Conservation (phyloP, 2,329 filamentous ascomycete genomes). For the Dryadomyces quercivorus region DNA sequence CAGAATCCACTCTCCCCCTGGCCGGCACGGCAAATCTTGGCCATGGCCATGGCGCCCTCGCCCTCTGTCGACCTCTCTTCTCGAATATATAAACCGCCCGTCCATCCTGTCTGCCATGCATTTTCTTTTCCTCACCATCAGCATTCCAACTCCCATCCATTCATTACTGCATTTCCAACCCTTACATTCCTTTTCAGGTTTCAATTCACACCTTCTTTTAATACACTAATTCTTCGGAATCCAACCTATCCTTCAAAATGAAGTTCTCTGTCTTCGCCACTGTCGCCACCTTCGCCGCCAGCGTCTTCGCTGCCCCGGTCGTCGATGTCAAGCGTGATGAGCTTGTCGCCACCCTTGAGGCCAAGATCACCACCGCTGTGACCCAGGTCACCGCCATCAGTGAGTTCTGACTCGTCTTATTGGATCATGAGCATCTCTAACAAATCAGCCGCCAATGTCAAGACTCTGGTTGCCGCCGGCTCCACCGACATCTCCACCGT, state of each 20-base stretch:
- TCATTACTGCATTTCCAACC: background rate
- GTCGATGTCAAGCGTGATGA: background rate
- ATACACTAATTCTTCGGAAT: background rate
- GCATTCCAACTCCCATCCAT: background rate
- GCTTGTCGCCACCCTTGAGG: background rate
- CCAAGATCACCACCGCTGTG: background rate
- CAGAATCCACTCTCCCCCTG: background rate
- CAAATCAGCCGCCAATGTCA: background rate
- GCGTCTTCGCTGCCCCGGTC: constrained; percentile 4
- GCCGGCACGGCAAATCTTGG: background rate
- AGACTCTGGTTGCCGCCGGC: background rate
- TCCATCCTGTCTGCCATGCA: background rate
- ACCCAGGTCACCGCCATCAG: background rate
- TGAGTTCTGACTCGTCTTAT: too few relatives aligned
- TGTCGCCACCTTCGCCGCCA: constrained; percentile 2
- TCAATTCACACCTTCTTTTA: background rate
- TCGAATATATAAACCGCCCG: background rate
- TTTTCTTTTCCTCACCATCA: background rate
- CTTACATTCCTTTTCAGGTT: background rate
- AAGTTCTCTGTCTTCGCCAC: constrained; percentile 9
- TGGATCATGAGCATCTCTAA: too few relatives aligned
- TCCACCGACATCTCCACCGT: background rate
- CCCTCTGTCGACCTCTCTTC: background rate
- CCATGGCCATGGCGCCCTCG: background rate
- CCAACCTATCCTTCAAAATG: constrained; percentile 5